Evolutionary conservation across 768 basidiomycete genomes (phyloP), one percentile per base, ranked within the genome.

Genomic region (Russula earlei): DNA sequence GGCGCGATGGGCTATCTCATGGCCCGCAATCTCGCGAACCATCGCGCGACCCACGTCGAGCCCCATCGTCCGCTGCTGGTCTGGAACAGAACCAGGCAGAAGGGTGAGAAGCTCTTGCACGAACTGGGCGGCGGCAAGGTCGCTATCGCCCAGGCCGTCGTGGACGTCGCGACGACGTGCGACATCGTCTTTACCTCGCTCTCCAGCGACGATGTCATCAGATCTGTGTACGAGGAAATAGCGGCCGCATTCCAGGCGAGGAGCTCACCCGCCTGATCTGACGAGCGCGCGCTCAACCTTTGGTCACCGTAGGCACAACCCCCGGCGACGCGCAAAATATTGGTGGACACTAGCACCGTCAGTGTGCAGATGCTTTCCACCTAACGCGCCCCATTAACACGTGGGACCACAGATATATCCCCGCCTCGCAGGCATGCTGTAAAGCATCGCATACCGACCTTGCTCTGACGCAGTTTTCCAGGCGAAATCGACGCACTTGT

Each of bases 281-380:
- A 45, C 17, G 40, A 33, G 40, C 40, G 29, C 22, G 14, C 20
- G 36, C 60, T 46, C 37, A 37, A 17, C 6, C 25, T 22, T 27
- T 19, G 8, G 7, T 10, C 22, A 52, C 43, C 20, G 6, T 37
- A 72, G 69, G 62, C 60, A 11, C 41, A 58, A 15, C 74, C 75
- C 29, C 74, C 77, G 1, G 66, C 74, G 7, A 75, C 71, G 65
- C 68, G 74, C 61, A 91, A 84, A 67, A 85, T 90, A 44, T 91
- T 93, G 60, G 84, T 91, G 31, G 91, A 94, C 62, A 90, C 85
- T 12, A 83, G 83, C 70, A 94, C 91, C 3, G 87, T 89, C 52
- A 54, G 82, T 71, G n/a, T 2, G 17, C 37, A n/a, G 31, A 36
- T 47, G 7, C n/a, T 54, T 63, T 54, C 17, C 10, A 11, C n/a